A percentile compares a stretch with the other conserved stretches of the same genome.
Evolutionary conservation across 768 basidiomycete species (phyloP).

Genomic region (Pleurotus salmoneostramineus): DNA sequence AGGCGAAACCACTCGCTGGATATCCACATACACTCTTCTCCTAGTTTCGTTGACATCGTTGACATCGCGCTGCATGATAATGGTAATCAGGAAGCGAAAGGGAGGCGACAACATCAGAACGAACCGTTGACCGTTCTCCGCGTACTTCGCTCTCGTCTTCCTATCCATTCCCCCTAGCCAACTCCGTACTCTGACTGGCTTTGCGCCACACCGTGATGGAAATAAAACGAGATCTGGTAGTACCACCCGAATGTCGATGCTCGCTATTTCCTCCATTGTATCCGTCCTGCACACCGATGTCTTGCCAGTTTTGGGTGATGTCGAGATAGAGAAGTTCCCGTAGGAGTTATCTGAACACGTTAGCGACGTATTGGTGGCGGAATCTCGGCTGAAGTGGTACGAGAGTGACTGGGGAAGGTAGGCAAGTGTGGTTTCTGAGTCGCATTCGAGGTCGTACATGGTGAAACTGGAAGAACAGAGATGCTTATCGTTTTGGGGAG

Average conservation of each 20-base stretch:
- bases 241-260: constrained; percentile 2
- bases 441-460: constrained; percentile 2
- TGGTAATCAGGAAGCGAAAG: not conserved
- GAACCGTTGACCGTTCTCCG: not conserved
- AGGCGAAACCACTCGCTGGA: constrained; percentile 1
- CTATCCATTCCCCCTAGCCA: constrained; percentile 1
- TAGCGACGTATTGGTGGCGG: constrained; percentile 4
- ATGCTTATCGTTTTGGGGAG: not conserved
- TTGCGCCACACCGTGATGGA: constrained; percentile 1
- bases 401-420: constrained; percentile 4
- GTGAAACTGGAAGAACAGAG: not conserved
- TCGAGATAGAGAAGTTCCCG: not conserved
- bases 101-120: not conserved
- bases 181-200: constrained; percentile 5
- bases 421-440: constrained; percentile 4
- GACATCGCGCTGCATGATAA: not conserved
- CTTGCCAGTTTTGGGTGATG: constrained; percentile 4
- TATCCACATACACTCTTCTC: constrained; percentile 1
- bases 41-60: not conserved
- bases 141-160: constrained; percentile 3
- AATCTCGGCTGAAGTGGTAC: constrained; percentile 7
- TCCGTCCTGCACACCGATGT: constrained; percentile 2
- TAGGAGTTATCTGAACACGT: not conserved
- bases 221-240: constrained; percentile 5
- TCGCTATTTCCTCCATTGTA: constrained; percentile 1